Conservation (phyloP, 805 yeast genomes). For the Pichia sporocuriosa region DNA sequence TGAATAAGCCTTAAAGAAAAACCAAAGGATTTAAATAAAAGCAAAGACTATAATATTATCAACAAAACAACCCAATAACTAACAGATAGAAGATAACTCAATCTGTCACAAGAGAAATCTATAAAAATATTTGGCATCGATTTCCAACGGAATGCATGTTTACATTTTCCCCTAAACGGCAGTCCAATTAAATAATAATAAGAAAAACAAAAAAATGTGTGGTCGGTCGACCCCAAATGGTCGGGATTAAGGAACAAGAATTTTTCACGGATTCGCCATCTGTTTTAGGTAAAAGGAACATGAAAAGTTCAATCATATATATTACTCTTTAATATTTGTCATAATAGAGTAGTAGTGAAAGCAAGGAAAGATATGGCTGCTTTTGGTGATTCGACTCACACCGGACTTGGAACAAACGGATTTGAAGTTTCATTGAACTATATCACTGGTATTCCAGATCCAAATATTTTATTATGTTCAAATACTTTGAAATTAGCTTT, state of each 20-base stretch:
- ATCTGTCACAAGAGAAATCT: not conserved
- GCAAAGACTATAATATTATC: too few species aligned
- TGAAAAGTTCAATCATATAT: too few species aligned
- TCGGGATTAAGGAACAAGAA: too few species aligned
- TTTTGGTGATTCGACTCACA: conserved; percentile 11
- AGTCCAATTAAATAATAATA: conserved; percentile 1
- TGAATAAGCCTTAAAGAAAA: too few species aligned
- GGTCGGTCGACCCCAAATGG: too few species aligned
- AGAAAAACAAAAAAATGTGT: too few species aligned
- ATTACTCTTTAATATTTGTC: too few species aligned
- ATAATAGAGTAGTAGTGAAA: not conserved
- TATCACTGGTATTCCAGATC: conserved; percentile 73
- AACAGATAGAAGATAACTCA: too few species aligned
- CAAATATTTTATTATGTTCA: conserved; percentile 41
- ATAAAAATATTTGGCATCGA: too few species aligned
- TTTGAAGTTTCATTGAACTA: conserved; percentile 63
- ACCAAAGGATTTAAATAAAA: too few species aligned
- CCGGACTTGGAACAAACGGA: conserved; percentile 32
- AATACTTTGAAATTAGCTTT: conserved; percentile 52
- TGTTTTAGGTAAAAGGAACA: not conserved
- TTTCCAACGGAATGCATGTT: not conserved
- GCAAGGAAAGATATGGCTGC: conserved; percentile 3
- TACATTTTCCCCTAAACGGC: conserved; percentile 2
- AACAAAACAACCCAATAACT: not conserved
- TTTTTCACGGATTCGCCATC: not conserved